Evolutionary conservation across 768 basidiomycete genomes (phyloP), one percentile per base, ranked within the genome.

Genomic region (Russula compacta): DNA sequence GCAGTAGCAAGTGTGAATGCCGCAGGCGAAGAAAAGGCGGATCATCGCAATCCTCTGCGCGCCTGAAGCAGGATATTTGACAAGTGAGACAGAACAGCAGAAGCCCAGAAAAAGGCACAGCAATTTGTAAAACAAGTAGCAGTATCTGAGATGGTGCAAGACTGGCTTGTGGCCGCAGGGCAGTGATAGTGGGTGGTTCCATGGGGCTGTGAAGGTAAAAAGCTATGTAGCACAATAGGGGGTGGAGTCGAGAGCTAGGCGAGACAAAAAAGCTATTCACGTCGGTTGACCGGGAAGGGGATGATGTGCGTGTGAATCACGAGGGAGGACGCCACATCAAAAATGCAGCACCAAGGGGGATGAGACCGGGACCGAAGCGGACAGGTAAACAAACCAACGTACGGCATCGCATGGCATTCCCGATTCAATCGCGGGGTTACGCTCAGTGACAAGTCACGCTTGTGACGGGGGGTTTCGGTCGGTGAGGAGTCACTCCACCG

Each of bases 401-500:
- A 38, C 56, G 38, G 47, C 46, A 53, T 39, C 24, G 48, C 48
- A 49, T 49, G 32, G 48, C 32, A 42, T 21, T 14, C 44, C 59
- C 46, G 59, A 60, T 53, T 49, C 52, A 44, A 63, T 63, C 63
- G 69, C 55, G 49, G 58, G 49, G 60, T 57, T 61, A 53, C 42
- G 15, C 6, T 17, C n/a, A 7, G 55, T 44, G 54, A 61, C 38
- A 2, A 10, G 60, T 61, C 53, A 63, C 65, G 29, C n/a, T 8
- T 62, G 68, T 47, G 67, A 73, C 63, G 72, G 72, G 72, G 72
- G n/a, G 77, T 56, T 29, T 29, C 24, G 24, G 1, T 29, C 24
- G 24, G 24, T 49, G 43, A 19, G 70, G 43, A 19, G 70, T 58
- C 49, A 71, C 74, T 51, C 71, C 67, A 53, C 67, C 72, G 50